phyloP scores from a whole-genome alignment of 768 basidiomycete genomes.

The Kwoniella europaea region DNA sequence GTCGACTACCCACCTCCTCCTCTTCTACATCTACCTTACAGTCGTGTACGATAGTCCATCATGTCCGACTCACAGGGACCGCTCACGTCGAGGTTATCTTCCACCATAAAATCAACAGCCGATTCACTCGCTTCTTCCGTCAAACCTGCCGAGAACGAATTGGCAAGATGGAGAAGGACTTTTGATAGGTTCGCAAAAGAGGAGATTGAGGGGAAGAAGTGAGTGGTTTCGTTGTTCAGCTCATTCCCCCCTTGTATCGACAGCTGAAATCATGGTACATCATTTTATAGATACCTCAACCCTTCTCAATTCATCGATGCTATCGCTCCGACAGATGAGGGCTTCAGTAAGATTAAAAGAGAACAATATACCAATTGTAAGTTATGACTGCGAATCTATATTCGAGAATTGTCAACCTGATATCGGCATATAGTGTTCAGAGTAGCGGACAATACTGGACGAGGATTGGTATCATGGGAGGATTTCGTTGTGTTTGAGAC shows the following conservation, averaged over 20 bases:
- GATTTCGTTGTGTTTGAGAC: conserved; percentile 97
- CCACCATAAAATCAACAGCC: conserved; percentile 35
- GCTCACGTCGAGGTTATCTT: conserved; percentile 25
- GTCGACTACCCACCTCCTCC: background rate
- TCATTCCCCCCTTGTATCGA: background rate
- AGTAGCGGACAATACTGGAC: conserved; percentile 52
- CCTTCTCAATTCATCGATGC: conserved; percentile 90
- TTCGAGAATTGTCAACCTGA: background rate
- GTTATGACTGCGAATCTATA: conserved; percentile 64
- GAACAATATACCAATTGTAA: conserved; percentile 83
- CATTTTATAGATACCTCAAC: conserved; percentile 73
- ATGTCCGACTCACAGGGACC: conserved; percentile 34
- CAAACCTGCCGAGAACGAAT: conserved; percentile 69
- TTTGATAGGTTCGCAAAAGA: conserved; percentile 83
- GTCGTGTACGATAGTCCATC: background rate
- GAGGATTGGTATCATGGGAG: conserved; percentile 69
- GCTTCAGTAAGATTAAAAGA: conserved; percentile 77
- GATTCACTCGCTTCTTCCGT: conserved; percentile 37
- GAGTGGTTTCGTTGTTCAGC: conserved; percentile 29
- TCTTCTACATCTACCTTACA: background rate
- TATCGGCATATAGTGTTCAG: conserved; percentile 49
- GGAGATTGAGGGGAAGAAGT: conserved; percentile 79
- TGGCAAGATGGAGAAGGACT: conserved; percentile 83
- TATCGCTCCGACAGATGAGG: conserved; percentile 83
- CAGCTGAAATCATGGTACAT: background rate